Percentiles rank a stretch among this genome's conserved stretches.
These are phyloP conservation scores for Globisporangium cederbergense DNA, from an alignment of 352 stramenopile genomes.

Conservation along the genomic window DNA sequence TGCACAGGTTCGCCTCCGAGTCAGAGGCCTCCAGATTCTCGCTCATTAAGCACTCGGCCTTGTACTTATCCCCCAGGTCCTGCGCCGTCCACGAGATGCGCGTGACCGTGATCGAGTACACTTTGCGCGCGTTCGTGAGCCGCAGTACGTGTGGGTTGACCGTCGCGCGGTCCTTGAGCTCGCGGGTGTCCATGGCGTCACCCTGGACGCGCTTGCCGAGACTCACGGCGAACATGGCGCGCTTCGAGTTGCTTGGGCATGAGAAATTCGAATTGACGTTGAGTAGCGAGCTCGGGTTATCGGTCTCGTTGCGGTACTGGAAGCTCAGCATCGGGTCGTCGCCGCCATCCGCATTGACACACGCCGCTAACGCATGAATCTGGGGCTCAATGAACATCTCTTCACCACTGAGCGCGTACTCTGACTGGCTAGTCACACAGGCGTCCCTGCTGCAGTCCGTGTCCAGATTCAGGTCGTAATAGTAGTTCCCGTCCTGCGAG, in stretches of 20 bases:
- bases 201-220: conserved; percentile 9
- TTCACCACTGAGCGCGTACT: neutral
- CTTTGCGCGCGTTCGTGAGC: conserved; percentile 7
- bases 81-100: conserved; percentile 1
- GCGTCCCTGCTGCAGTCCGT: neutral
- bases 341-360: neutral
- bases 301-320: neutral
- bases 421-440: neutral
- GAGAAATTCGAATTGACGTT: neutral
- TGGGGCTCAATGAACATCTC: conserved; percentile 4
- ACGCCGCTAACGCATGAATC: conserved; percentile 3
- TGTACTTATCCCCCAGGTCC: neutral
- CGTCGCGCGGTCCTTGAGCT: neutral
- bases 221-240: conserved; percentile 7
- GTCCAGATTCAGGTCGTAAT: conserved; percentile 1
- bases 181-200: neutral
- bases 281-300: neutral
- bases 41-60: neutral
- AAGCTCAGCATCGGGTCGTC: conserved; percentile 10
- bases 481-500: neutral
- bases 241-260: conserved; percentile 1
- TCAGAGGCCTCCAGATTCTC: neutral
- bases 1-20: neutral
- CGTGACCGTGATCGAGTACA: conserved; percentile 14
- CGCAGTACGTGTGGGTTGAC: neutral